A percentile compares a stretch with the other conserved stretches of the same genome.
These are phyloP conservation scores for Termitomyces heimii DNA, from an alignment of 768 basidiomycete genomes.

Conservation along the genomic window DNA sequence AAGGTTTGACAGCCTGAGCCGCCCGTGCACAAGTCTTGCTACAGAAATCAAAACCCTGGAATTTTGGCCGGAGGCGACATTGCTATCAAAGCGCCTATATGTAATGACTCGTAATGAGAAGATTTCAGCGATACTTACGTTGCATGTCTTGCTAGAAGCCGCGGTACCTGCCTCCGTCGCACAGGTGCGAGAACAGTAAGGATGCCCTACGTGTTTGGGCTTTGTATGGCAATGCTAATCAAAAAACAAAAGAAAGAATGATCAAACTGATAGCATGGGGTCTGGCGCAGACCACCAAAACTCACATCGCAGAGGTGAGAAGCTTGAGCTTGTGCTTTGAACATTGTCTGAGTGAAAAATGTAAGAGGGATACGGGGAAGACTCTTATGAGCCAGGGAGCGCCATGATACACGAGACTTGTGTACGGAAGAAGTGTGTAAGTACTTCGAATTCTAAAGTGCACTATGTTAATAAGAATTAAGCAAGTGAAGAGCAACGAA, in stretches of 20 bases:
- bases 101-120: background rate
- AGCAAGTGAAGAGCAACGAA: background rate
- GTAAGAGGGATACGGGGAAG: background rate
- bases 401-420: background rate
- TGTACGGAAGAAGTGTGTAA: background rate
- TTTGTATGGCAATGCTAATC: conserved; percentile 45
- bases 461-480: background rate
- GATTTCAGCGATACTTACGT: conserved; percentile 24
- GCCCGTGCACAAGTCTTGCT: conserved; percentile 50
- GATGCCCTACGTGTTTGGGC: conserved; percentile 38
- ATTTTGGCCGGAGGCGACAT: conserved; percentile 58
- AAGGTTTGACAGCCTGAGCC: conserved; percentile 8
- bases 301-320: conserved; percentile 36
- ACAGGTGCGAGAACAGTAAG: conserved; percentile 52
- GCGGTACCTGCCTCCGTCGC: conserved; percentile 32
- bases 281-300: background rate
- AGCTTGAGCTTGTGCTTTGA: conserved; percentile 4
- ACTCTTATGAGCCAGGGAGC: background rate
- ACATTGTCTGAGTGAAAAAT: background rate
- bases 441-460: background rate
- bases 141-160: conserved; percentile 27
- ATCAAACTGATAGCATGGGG: background rate
- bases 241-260: too few relatives aligned
- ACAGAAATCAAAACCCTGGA: conserved; percentile 53
- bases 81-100: conserved; percentile 23